Percentiles rank a stretch among this genome's conserved stretches.
Conservation (phyloP, 805 yeast genomes). For the Candida sphagnicola region DNA sequence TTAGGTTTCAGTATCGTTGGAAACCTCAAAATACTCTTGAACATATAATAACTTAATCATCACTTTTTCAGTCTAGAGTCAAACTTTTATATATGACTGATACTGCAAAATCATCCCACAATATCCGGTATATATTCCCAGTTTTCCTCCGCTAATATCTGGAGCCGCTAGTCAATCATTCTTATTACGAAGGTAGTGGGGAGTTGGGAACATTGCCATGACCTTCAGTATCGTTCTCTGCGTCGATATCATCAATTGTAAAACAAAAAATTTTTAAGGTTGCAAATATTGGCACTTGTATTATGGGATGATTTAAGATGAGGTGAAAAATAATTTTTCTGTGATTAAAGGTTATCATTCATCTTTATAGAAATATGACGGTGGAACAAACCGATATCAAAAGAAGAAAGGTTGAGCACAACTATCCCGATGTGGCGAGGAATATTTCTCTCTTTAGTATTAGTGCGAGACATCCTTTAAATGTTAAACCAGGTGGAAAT, state of each 20-base stretch:
- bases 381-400: constrained; percentile 4
- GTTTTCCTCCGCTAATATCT: neutral
- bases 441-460: constrained; percentile 19
- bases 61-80: neutral
- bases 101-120: neutral
- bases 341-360: neutral
- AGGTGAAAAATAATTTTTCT: neutral
- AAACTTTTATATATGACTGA: neutral
- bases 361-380: constrained; percentile 3
- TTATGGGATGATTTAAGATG: neutral
- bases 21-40: neutral
- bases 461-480: constrained; percentile 59
- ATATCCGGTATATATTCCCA: neutral
- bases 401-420: constrained; percentile 2
- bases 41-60: neutral
- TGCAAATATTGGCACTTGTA: too few relatives aligned
- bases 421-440: constrained; percentile 10
- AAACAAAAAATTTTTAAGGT: too few relatives aligned
- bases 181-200: too few relatives aligned
- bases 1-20: neutral
- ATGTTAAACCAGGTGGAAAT: constrained; percentile 76
- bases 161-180: too few relatives aligned
- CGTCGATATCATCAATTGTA: too few relatives aligned
- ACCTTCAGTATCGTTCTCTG: too few relatives aligned
- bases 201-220: too few relatives aligned